Conservation (phyloP, 257 asterid species). For the Capsicum pubescens region DNA sequence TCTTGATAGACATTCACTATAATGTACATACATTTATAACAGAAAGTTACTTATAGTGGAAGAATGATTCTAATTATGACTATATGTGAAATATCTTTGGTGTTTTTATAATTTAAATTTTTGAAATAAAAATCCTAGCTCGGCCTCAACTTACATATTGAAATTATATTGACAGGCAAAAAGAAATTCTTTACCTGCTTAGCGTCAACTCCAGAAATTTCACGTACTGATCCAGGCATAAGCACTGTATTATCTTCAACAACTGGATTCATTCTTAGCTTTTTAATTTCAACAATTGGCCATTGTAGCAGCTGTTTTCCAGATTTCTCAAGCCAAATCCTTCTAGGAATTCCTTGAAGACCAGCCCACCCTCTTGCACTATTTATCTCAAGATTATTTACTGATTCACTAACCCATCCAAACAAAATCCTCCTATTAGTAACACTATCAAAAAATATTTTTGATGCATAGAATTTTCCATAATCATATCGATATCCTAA, state of each 20-base stretch:
- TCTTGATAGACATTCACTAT: too few relatives aligned
- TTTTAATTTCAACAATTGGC: conserved; percentile 35
- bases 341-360: conserved; percentile 34
- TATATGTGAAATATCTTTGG: too few relatives aligned
- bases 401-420: conserved; percentile 57
- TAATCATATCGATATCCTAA: conserved; percentile 50
- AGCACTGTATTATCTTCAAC: neutral
- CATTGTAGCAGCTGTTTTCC: conserved; percentile 33
- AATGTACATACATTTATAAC: too few relatives aligned
- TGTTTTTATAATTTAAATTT: too few relatives aligned
- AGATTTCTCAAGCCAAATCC: conserved; percentile 30
- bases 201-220: conserved; percentile 42
- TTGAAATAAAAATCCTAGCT: neutral
- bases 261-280: conserved; percentile 30
- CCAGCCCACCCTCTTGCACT: conserved; percentile 46
- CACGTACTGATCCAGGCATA: conserved; percentile 34
- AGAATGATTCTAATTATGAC: too few relatives aligned
- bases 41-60: too few relatives aligned
- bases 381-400: conserved; percentile 26
- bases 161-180: neutral
- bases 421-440: conserved; percentile 48
- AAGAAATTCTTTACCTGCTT: conserved; percentile 39
- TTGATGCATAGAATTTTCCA: conserved; percentile 58
- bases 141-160: neutral
- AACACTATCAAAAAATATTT: conserved; percentile 47